phyloP scores from a whole-genome alignment of 345 rosid genomes.

The Hirschfeldia incana region DNA sequence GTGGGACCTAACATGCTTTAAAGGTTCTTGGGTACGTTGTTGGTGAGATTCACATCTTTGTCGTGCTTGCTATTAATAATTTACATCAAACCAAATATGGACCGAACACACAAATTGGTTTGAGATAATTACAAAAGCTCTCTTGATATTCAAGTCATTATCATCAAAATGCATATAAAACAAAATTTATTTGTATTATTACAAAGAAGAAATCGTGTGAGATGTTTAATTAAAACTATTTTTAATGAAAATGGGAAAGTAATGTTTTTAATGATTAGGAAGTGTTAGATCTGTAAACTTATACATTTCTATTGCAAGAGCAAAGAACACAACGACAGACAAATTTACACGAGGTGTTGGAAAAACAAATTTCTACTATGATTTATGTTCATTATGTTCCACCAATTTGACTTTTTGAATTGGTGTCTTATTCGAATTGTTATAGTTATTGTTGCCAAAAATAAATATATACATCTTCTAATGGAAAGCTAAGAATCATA shows the following conservation, averaged over 20 bases:
- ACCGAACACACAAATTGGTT: neutral
- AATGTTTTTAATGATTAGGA: neutral
- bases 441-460: neutral
- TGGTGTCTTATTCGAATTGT: neutral
- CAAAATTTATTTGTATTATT: neutral
- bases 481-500: neutral
- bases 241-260: neutral
- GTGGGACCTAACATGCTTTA: constrained; percentile 26
- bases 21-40: constrained; percentile 15
- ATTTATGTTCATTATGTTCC: neutral
- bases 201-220: neutral
- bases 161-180: neutral
- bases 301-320: neutral
- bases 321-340: neutral
- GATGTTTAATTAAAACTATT: neutral
- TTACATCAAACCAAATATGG: constrained; percentile 13
- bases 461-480: neutral
- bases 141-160: neutral
- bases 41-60: constrained; percentile 37
- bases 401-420: neutral
- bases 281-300: neutral
- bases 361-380: neutral
- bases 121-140: neutral
- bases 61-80: neutral
- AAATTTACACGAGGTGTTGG: neutral